Conservation (phyloP, 805 yeast species). For the Clavispora vitiphila region DNA sequence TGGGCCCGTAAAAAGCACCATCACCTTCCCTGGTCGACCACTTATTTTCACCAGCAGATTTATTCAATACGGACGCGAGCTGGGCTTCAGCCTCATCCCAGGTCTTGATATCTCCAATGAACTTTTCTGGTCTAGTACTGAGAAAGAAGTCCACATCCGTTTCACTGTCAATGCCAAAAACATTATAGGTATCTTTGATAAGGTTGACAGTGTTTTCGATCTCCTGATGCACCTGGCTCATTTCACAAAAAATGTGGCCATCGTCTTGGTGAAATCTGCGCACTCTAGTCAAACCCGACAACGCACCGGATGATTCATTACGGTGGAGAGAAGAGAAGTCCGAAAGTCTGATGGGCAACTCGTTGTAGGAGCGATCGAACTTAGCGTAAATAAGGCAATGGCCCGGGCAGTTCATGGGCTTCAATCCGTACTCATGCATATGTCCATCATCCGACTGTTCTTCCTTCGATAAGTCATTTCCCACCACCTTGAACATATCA, state of each 20-base stretch:
- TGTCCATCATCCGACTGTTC: constrained; percentile 14
- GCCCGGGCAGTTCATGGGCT: constrained; percentile 96
- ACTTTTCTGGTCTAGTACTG: constrained; percentile 84
- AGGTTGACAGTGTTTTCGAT: constrained; percentile 67
- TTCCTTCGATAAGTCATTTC: constrained; percentile 39
- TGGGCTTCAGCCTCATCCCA: constrained; percentile 83
- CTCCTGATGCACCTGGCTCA: constrained; percentile 70
- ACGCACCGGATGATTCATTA: constrained; percentile 92
- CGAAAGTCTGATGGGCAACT: constrained; percentile 77
- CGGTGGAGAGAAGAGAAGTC: constrained; percentile 92
- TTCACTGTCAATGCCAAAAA: constrained; percentile 50
- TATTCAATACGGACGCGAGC: constrained; percentile 54
- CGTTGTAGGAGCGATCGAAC: constrained; percentile 76
- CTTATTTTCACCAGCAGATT: constrained; percentile 38
- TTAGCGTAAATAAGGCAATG: constrained; percentile 81
- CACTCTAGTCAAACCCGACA: constrained; percentile 88
- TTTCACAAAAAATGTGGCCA: constrained; percentile 90
- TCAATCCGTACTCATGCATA: constrained; percentile 61
- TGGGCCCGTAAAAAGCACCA: constrained; percentile 97
- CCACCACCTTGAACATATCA: constrained; percentile 88
- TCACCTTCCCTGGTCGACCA: constrained; percentile 88
- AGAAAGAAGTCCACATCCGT: constrained; percentile 55
- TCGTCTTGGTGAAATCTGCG: constrained; percentile 97
- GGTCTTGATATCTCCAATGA: constrained; percentile 66
- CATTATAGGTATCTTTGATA: constrained; percentile 67